Base-by-base conservation (phyloP, 768 basidiomycete genomes). In the Termitomyces heimii region DNA sequence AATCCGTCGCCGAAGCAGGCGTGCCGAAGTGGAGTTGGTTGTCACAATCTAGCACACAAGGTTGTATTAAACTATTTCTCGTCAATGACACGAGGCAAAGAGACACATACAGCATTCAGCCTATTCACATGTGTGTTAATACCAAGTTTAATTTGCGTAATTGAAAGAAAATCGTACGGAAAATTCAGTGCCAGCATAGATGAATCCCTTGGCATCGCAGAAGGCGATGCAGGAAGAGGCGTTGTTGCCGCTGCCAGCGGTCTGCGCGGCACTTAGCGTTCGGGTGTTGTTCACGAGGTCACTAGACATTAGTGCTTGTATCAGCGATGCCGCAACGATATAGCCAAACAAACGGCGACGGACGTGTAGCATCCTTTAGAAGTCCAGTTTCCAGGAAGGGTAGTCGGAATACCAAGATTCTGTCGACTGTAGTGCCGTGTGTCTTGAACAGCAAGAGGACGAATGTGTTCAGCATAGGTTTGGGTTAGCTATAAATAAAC, bases 111-210 rank as follows among this genome's bases (percentile, higher is more conserved):
- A 86, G 71, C 84, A 87, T 68, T 86, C 81, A 58, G 58, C 66
- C 68, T 65, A 35, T 31, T 9, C 34, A 13, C 16, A 40, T 8
- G 20, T 51, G 22, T 62, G 37, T 46, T 7, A 48, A 26, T n/a
- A 60, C 46, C 8, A 47, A 34, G 12, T 22, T 34, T 32, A 55
- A 55, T n/a, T 28, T 28, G 12, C 42, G 42, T 34, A 29, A 56
- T 29, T n/a, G 6, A 48, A 54, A 43, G 55, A 43, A 48, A 52
- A 22, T 63, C 68, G 50, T 54, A 71, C 71, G 54, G 65, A 66
- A 28, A 77, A 90, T 69, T 91, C 89, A 18, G 83, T 77, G 14
- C 90, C 90, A 18, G 89, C 87, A 61, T 81, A 89, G 57, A 85
- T 69, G 65, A 75, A 88, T 9, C 68, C 62, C 54, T 75, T 68